Conservation (phyloP, 345 rosid species). For the Odontarrhena argentea region DNA sequence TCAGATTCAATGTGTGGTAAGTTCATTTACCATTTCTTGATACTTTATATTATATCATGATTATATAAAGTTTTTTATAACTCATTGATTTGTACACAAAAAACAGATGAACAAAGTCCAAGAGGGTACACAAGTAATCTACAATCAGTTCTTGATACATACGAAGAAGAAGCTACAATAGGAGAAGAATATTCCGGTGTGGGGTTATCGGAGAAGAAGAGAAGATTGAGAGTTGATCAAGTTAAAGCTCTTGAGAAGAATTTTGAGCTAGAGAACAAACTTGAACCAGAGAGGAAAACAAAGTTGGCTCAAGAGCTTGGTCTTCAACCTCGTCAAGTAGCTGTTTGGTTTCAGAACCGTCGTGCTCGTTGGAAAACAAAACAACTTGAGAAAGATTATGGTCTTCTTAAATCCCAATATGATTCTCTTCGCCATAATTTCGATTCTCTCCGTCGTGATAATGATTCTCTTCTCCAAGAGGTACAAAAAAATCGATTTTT, state of each 20-base stretch:
- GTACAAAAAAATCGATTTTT: conserved; percentile 25
- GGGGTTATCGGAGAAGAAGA: conserved; percentile 68
- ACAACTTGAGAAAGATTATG: conserved; percentile 75
- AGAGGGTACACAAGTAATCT: conserved; percentile 63
- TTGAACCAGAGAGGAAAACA: conserved; percentile 80
- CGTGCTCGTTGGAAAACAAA: conserved; percentile 91
- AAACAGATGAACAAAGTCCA: conserved; percentile 69
- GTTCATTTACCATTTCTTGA: conserved; percentile 34
- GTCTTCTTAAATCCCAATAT: conserved; percentile 55
- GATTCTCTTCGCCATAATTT: conserved; percentile 60
- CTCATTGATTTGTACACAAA: background rate
- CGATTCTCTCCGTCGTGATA: conserved; percentile 73
- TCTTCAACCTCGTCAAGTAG: conserved; percentile 84
- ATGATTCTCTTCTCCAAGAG: conserved; percentile 81
- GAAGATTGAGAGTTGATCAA: conserved; percentile 71
- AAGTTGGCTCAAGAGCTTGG: conserved; percentile 86
- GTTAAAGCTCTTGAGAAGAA: conserved; percentile 86
- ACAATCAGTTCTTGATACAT: conserved; percentile 76
- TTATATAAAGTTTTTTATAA: background rate
- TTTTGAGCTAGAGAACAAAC: conserved; percentile 84
- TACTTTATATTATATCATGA: no score
- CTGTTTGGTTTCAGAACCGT: conserved; percentile 92
- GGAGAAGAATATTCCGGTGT: conserved; percentile 69
- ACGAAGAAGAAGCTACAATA: conserved; percentile 74
- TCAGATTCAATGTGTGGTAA: conserved; percentile 91